Conservation (phyloP, 2,329 filamentous ascomycete species). For the Stemphylium lycopersici region DNA sequence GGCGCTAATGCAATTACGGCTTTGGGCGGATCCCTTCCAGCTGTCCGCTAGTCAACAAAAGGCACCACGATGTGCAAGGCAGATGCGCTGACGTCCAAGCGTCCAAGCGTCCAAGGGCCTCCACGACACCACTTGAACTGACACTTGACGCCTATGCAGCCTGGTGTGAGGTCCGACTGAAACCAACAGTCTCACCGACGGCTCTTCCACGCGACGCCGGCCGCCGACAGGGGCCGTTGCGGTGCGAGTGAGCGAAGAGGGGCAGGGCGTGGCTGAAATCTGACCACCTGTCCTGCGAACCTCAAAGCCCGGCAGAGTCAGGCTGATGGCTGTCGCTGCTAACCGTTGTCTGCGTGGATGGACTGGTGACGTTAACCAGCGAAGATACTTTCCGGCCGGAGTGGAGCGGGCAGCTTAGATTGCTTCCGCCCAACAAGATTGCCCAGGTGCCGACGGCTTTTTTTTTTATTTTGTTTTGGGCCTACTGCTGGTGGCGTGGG, state of each 20-base stretch:
- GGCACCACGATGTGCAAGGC: constrained; percentile 24
- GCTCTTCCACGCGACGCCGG: constrained; percentile 4
- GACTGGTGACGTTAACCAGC: constrained; percentile 9
- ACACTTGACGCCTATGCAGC: constrained; percentile 10
- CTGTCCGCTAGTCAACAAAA: constrained; percentile 15
- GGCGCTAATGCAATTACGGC: constrained; percentile 32
- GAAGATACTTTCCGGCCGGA: background rate
- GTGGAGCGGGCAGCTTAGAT: constrained; percentile 12
- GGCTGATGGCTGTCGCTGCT: background rate
- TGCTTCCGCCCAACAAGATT: constrained; percentile 21
- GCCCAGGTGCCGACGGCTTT: background rate
- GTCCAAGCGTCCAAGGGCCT: constrained; percentile 19
- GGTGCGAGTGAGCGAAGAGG: background rate
- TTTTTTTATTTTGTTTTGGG: constrained; percentile 5
- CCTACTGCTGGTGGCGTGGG: constrained; percentile 5
- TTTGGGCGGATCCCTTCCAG: constrained; percentile 27
- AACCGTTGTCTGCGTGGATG: constrained; percentile 1
- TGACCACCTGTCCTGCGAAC: constrained; percentile 6
- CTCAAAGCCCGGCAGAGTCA: constrained; percentile 4
- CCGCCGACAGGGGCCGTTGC: no score
- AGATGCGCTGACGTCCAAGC: constrained; percentile 28
- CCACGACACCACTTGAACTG: constrained; percentile 7
- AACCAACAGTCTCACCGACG: constrained; percentile 1
- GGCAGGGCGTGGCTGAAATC: constrained; percentile 20
- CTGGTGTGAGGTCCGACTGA: constrained; percentile 2